Evolutionary conservation across 345 rosid genomes (phyloP), one percentile per base, ranked within the genome.

Genomic region (Corchorus olitorius): DNA sequence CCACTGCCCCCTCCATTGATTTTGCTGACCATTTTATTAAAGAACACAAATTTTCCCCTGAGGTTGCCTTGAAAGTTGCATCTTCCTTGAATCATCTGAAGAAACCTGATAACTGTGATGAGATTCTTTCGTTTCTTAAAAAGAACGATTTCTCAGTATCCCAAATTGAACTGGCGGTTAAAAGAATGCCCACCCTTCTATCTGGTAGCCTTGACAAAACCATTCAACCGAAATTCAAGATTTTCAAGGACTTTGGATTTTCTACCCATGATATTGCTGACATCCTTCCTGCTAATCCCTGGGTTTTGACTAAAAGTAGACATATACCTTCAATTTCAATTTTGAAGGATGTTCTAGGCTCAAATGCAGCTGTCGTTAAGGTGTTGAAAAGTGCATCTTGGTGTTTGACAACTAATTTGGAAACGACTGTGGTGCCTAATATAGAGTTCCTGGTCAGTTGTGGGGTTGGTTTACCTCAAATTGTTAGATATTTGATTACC

Each of bases 181-280:
- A n/a, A 52, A 83, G 7, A 15, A 43, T 0, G 49, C 86, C 83
- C 12, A 7, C 0, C 0, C 11, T 79, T 54, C 84, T 85, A 35
- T 16, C n/a, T 39, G 35, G 70, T 37, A 75, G 62, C 41, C 16
- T 80, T 13, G 83, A 78, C 52, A 59, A 17, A 17, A 58, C 56
- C 12, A 22, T 85, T 64, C 77, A 79, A 58, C 85, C 87, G 41
- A 84, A 82, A 49, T 53, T 82, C 76, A 43, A 81, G 65, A 37
- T 75, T 45, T 81, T 83, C 71, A 74, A 39, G 8, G 83, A 79
- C 13, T 69, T 73, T 12, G 86, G 83, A 3, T 79, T 82, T 59
- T 41, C 79, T 0, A 5, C 52, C 0, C 1, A 3, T 2, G 84
- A 83, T 15, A 11, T 80, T 69, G 72, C 62, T 34, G 76, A 79